These are phyloP conservation scores for Ceriops decandra DNA, from an alignment of 345 rosid genomes.

Conservation along the genomic window DNA sequence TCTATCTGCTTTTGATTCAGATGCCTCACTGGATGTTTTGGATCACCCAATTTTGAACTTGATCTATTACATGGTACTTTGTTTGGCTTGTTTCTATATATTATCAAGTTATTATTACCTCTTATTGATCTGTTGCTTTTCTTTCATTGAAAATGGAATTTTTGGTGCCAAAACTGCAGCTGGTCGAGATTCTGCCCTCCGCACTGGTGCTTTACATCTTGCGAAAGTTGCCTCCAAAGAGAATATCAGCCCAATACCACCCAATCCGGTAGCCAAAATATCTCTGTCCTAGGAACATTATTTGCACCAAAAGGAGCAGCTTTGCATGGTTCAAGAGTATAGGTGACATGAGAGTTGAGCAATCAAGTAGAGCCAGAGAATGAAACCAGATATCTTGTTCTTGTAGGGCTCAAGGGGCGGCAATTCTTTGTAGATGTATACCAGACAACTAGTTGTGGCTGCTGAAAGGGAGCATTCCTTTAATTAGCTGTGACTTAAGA, in stretches of 20 bases:
- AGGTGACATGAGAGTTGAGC: slow-evolving; percentile 9
- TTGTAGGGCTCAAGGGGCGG: slow-evolving; percentile 29
- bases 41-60: slow-evolving; percentile 90
- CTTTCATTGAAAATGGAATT: slow-evolving; percentile 3
- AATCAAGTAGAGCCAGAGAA: slow-evolving; percentile 22
- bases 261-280: slow-evolving; percentile 56
- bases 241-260: slow-evolving; percentile 89
- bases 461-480: slow-evolving; percentile 8
- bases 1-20: slow-evolving; percentile 73
- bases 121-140: background rate
- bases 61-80: slow-evolving; percentile 79
- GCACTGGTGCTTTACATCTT: slow-evolving; percentile 86
- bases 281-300: slow-evolving; percentile 8
- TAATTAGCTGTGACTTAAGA: background rate
- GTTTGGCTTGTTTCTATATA: background rate
- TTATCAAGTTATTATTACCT: background rate
- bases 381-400: slow-evolving; percentile 17
- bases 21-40: slow-evolving; percentile 80
- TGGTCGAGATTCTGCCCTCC: slow-evolving; percentile 94
- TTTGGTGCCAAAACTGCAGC: slow-evolving; percentile 40
- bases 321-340: slow-evolving; percentile 17
- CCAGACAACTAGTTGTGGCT: slow-evolving; percentile 19
- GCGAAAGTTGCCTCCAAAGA: slow-evolving; percentile 92
- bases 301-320: slow-evolving; percentile 10
- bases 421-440: slow-evolving; percentile 25